Conservation (phyloP, 1,284 basidiomycete genomes). For the Cystobasidiaceae sp. region DNA sequence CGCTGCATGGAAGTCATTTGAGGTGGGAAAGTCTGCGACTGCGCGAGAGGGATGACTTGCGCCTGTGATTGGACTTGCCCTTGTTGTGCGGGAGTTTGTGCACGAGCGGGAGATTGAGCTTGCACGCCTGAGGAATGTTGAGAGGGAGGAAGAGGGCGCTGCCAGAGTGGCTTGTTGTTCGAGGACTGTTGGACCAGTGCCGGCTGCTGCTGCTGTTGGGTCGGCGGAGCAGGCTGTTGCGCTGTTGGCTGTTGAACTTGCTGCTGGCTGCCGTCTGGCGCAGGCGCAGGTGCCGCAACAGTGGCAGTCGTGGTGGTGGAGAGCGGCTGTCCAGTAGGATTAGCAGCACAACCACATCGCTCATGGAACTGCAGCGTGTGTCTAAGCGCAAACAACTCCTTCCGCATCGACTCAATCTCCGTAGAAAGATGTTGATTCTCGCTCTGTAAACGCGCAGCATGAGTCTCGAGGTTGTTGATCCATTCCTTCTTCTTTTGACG, state of each 20-base stretch:
- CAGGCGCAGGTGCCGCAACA: no score
- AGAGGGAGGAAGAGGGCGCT: no score
- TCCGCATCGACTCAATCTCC: conserved; percentile 21
- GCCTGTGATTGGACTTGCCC: no score
- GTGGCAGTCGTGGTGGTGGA: no score
- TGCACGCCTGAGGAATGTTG: no score
- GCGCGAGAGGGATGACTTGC: no score
- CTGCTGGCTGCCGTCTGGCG: no score
- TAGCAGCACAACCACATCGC: conserved; percentile 16
- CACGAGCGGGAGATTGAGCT: no score
- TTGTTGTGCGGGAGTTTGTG: no score
- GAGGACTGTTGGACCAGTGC: not conserved
- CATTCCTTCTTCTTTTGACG: conserved; percentile 37
- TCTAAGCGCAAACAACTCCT: conserved; percentile 22
- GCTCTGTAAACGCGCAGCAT: conserved; percentile 22
- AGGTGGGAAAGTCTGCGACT: no score
- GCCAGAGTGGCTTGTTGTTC: no score
- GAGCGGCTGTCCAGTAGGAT: not conserved
- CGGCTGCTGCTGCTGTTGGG: not conserved
- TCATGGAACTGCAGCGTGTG: conserved; percentile 29
- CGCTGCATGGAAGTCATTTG: not conserved
- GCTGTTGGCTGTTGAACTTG: not conserved
- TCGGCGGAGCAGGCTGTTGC: not conserved
- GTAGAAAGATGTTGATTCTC: conserved; percentile 24
- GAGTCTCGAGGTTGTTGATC: conserved; percentile 29